phyloP scores from a whole-genome alignment of 2,329 filamentous ascomycete species.

The Penicillium sp. region DNA sequence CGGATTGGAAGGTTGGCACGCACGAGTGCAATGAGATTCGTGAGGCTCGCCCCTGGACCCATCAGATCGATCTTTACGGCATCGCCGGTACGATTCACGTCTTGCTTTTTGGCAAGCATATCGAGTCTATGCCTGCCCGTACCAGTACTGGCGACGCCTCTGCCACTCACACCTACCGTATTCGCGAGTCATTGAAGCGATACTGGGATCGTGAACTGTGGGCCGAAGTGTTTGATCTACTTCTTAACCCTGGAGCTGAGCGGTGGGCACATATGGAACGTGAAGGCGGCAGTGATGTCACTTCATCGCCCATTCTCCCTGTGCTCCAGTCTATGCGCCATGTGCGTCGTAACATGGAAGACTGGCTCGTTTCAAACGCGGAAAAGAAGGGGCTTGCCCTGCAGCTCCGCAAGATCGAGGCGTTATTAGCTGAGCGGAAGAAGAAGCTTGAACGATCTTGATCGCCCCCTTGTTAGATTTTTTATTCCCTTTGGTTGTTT shows the following conservation, averaged over 20 bases:
- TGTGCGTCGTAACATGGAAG: slow-evolving; percentile 77
- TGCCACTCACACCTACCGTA: slow-evolving; percentile 62
- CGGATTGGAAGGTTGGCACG: slow-evolving; percentile 86
- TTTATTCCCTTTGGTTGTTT: neutral
- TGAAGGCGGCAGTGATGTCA: slow-evolving; percentile 1
- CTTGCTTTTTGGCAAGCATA: slow-evolving; percentile 91
- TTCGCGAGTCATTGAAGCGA: slow-evolving; percentile 81
- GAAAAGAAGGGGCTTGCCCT: slow-evolving; percentile 70
- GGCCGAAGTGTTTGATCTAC: slow-evolving; percentile 75
- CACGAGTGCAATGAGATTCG: slow-evolving; percentile 96
- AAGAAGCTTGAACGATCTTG: slow-evolving; percentile 34
- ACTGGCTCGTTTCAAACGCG: slow-evolving; percentile 75
- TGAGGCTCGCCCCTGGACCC: slow-evolving; percentile 92
- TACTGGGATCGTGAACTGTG: slow-evolving; percentile 98
- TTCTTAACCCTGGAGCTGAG: slow-evolving; percentile 71
- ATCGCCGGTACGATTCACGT: slow-evolving; percentile 84
- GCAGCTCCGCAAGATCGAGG: slow-evolving; percentile 64
- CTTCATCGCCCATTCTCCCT: slow-evolving; percentile 58
- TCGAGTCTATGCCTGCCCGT: slow-evolving; percentile 64
- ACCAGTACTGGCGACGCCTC: slow-evolving; percentile 12
- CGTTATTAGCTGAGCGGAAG: slow-evolving; percentile 60
- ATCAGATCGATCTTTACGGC: slow-evolving; percentile 95
- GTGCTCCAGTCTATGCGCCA: slow-evolving; percentile 67
- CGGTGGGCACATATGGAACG: slow-evolving; percentile 64
- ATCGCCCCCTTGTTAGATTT: neutral